A percentile compares a stretch with the other conserved stretches of the same genome.
phyloP scores from a whole-genome alignment of 2,329 filamentous ascomycete species.

The Periglandula ipomoeae region DNA sequence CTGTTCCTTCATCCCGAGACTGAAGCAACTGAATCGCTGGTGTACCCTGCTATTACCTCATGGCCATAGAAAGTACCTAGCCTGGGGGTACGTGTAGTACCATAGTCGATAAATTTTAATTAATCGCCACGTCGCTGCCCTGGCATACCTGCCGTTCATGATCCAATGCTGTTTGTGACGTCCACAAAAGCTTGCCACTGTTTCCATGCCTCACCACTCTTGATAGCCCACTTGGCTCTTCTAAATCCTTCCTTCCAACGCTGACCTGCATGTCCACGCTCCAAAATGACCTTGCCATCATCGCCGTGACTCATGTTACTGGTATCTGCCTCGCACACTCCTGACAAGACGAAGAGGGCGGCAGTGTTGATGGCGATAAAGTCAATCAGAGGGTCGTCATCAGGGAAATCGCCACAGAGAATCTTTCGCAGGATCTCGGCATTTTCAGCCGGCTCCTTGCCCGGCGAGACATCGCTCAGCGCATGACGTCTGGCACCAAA shows the following conservation, averaged over 20 bases:
- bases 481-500: conserved; percentile 75
- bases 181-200: conserved; percentile 80
- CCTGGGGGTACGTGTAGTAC: too few species aligned
- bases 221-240: conserved; percentile 77
- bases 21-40: too few species aligned
- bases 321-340: conserved; percentile 74
- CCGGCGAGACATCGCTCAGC: conserved; percentile 69
- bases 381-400: conserved; percentile 76
- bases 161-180: conserved; percentile 53
- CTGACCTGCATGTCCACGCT: conserved; percentile 75
- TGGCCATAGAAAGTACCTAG: too few species aligned
- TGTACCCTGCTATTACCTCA: too few species aligned
- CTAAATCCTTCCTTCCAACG: conserved; percentile 94
- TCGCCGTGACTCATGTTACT: conserved; percentile 74
- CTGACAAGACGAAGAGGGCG: conserved; percentile 74
- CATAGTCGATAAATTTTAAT: too few species aligned
- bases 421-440: conserved; percentile 74
- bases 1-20: too few species aligned
- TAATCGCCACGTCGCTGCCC: not conserved
- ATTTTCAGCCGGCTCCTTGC: conserved; percentile 80
- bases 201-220: conserved; percentile 76
- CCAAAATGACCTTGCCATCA: conserved; percentile 69
- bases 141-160: conserved; percentile 1
- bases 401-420: conserved; percentile 60
- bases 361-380: conserved; percentile 95